Conservation (phyloP, 2,329 filamentous ascomycete genomes). For the Microsporum ferrugineum region DNA sequence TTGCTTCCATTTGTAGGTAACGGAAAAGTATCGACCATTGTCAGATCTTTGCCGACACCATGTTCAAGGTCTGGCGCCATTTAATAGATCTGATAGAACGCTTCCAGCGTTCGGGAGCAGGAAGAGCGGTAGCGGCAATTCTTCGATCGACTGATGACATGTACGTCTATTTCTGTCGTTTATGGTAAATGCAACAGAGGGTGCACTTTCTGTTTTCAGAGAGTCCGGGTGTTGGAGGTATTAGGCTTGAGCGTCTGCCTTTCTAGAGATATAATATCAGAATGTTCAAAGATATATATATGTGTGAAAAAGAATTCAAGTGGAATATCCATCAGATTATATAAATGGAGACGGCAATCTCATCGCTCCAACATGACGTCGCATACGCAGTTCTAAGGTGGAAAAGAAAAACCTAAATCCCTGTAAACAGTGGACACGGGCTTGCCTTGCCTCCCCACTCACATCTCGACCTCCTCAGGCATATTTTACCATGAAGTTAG, state of each 20-base stretch:
- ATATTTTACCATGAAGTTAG: not conserved
- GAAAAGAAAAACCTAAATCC: not conserved
- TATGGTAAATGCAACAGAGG: not conserved
- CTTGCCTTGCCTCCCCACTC: not conserved
- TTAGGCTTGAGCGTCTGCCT: not conserved
- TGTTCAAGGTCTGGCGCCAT: slow-evolving; percentile 27
- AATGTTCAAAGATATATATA: not conserved
- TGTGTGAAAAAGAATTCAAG: not conserved
- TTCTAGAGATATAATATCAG: not conserved
- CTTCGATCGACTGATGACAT: slow-evolving; percentile 9
- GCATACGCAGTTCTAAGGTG: not conserved
- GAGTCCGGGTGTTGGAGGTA: not conserved
- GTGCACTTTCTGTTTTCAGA: not conserved
- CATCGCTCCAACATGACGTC: not conserved
- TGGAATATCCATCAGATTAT: not conserved
- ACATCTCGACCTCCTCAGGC: not conserved
- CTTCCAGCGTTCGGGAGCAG: slow-evolving; percentile 22
- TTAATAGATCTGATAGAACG: slow-evolving; percentile 28
- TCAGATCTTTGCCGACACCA: slow-evolving; percentile 3
- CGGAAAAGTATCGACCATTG: not conserved
- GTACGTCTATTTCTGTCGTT: not conserved
- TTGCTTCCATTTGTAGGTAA: not conserved
- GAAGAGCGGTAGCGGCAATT: slow-evolving; percentile 2
- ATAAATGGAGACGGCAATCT: not conserved
- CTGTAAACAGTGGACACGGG: not conserved